Percentiles rank a stretch among this genome's conserved stretches.
These are phyloP conservation scores for Serendipita sp. DNA, from an alignment of 768 basidiomycete species.

Conservation along the genomic window DNA sequence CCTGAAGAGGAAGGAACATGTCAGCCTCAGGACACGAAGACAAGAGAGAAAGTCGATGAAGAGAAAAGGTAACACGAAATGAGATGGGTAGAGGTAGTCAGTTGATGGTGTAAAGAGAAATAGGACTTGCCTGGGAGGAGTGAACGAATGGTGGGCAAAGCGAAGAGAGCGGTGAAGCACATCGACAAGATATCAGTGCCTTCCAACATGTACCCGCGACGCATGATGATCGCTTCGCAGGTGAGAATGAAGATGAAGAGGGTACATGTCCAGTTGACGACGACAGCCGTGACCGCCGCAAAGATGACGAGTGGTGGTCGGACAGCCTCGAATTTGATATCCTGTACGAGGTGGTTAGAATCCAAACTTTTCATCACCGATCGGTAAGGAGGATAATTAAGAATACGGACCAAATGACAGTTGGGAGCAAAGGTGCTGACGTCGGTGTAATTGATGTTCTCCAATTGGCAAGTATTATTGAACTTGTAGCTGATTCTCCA, in stretches of 20 bases:
- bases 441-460: background rate
- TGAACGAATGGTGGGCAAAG: background rate
- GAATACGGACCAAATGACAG: background rate
- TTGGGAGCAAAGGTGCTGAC: background rate
- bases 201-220: background rate
- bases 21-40: too few species aligned
- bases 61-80: too few species aligned
- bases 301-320: slow-evolving; percentile 1
- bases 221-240: background rate
- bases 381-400: background rate
- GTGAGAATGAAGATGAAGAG: slow-evolving; percentile 6
- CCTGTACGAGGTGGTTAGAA: background rate
- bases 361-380: background rate
- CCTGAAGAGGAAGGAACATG: background rate
- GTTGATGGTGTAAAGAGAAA: too few species aligned
- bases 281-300: background rate
- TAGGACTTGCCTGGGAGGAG: background rate
- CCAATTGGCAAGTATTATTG: background rate
- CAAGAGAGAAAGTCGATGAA: too few species aligned
- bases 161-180: slow-evolving; percentile 4
- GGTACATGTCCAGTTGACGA: background rate
- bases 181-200: background rate
- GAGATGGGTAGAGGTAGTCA: too few species aligned
- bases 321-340: background rate
- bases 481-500: background rate